phyloP scores from a whole-genome alignment of 176 grass and related monocot species.

The Lolium rigidum region DNA sequence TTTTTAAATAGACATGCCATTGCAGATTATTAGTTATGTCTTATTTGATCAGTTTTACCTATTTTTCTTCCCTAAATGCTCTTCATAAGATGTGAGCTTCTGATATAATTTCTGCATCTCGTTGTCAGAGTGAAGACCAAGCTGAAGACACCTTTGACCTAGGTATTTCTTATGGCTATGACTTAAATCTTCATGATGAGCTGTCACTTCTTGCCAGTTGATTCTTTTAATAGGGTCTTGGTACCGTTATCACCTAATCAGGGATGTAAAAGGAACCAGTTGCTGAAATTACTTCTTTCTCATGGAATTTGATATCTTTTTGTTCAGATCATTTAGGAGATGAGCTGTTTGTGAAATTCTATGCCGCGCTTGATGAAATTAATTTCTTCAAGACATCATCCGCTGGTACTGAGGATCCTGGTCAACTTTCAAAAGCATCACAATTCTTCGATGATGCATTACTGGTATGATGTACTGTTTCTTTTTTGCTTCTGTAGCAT shows the following conservation, averaged over 20 bases:
- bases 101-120: constrained; percentile 32
- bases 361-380: constrained; percentile 69
- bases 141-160: constrained; percentile 53
- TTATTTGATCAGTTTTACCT: constrained; percentile 12
- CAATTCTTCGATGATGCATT: constrained; percentile 61
- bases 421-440: constrained; percentile 67
- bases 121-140: constrained; percentile 54
- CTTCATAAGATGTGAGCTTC: constrained; percentile 26
- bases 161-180: constrained; percentile 50
- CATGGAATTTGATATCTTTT: background rate
- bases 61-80: background rate
- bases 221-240: constrained; percentile 14
- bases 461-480: constrained; percentile 44
- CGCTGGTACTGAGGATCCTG: constrained; percentile 65
- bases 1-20: background rate
- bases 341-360: constrained; percentile 78
- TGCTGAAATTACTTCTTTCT: constrained; percentile 26
- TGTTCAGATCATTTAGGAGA: constrained; percentile 51
- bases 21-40: background rate
- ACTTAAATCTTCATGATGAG: constrained; percentile 23
- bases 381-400: constrained; percentile 67
- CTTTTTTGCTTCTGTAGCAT: constrained; percentile 10
- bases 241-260: constrained; percentile 4
- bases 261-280: background rate
- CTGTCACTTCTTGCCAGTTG: constrained; percentile 12